phyloP scores from a whole-genome alignment of 1,284 basidiomycete genomes.

The Puccinia hordei region DNA sequence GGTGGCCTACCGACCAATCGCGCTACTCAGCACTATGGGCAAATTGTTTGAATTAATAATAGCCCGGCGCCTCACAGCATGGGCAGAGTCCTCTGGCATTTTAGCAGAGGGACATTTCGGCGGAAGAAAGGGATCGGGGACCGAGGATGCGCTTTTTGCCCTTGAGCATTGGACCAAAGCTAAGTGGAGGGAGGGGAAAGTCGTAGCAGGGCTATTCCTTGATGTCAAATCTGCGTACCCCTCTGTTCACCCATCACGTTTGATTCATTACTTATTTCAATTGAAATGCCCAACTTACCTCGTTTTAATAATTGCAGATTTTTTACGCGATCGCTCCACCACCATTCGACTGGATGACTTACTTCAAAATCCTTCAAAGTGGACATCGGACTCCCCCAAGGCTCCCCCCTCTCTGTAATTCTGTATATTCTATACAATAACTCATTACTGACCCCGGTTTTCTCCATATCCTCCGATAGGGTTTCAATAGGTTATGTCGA shows the following conservation, averaged over 20 bases:
- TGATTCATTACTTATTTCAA: background rate
- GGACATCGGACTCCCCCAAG: conserved; percentile 1
- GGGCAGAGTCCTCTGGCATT: background rate
- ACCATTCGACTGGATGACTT: background rate
- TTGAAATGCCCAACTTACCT: conserved; percentile 1
- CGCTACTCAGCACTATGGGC: background rate
- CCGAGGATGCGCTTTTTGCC: too few species aligned
- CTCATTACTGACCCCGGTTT: background rate
- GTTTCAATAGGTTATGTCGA: conserved; percentile 20
- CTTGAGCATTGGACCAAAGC: too few species aligned
- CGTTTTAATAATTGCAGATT: background rate
- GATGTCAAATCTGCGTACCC: conserved; percentile 32
- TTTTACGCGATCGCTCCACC: background rate
- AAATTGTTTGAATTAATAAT: conserved; percentile 15
- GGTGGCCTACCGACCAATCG: conserved; percentile 2
- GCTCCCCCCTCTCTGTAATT: conserved; percentile 5
- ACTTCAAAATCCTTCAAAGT: background rate
- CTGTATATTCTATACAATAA: conserved; percentile 30
- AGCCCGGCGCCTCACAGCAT: background rate
- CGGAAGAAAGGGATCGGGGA: background rate
- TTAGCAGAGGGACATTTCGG: background rate
- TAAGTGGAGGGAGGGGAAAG: too few species aligned
- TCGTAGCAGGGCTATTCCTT: background rate
- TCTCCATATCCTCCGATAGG: background rate
- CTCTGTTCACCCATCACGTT: background rate